A percentile compares a stretch with the other conserved stretches of the same genome.
Conservation (phyloP, 768 basidiomycete species). For the Hysterangium stoloniferum region DNA sequence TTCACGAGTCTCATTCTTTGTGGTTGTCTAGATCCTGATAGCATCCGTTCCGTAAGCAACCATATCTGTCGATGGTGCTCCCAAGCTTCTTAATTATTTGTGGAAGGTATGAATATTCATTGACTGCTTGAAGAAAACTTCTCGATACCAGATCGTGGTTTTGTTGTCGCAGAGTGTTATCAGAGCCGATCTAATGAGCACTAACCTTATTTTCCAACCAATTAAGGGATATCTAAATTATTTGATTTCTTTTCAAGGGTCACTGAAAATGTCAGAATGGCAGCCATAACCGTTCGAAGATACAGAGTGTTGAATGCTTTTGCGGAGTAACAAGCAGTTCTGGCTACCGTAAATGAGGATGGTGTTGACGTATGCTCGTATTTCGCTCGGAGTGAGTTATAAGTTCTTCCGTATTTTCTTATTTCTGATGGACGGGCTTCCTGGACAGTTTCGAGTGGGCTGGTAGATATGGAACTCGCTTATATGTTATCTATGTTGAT, state of each 20-base stretch:
- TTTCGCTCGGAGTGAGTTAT: constrained; percentile 57
- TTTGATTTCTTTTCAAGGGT: constrained; percentile 39
- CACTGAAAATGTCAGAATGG: constrained; percentile 70
- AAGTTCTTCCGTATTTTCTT: neutral
- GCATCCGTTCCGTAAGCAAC: constrained; percentile 50
- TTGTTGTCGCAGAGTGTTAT: constrained; percentile 30
- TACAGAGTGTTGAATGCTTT: constrained; percentile 61
- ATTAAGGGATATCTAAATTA: neutral
- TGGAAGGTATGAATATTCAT: constrained; percentile 47
- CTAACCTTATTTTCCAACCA: neutral
- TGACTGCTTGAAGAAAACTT: too few relatives aligned
- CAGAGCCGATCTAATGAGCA: constrained; percentile 47
- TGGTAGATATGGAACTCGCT: constrained; percentile 61
- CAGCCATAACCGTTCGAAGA: constrained; percentile 44
- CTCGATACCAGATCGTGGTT: constrained; percentile 2
- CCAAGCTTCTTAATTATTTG: constrained; percentile 56
- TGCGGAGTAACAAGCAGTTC: constrained; percentile 47
- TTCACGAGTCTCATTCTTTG: too few relatives aligned
- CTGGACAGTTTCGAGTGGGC: constrained; percentile 73
- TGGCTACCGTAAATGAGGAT: constrained; percentile 53
- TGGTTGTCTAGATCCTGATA: constrained; percentile 42
- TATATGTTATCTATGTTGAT: constrained; percentile 67
- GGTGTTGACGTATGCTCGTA: constrained; percentile 55
- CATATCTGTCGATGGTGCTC: neutral
- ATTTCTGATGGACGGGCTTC: constrained; percentile 34